Percentiles rank a stretch among this genome's conserved stretches.
phyloP scores from a whole-genome alignment of 2,329 filamentous ascomycete genomes.

The Cordyceps cicadae region DNA sequence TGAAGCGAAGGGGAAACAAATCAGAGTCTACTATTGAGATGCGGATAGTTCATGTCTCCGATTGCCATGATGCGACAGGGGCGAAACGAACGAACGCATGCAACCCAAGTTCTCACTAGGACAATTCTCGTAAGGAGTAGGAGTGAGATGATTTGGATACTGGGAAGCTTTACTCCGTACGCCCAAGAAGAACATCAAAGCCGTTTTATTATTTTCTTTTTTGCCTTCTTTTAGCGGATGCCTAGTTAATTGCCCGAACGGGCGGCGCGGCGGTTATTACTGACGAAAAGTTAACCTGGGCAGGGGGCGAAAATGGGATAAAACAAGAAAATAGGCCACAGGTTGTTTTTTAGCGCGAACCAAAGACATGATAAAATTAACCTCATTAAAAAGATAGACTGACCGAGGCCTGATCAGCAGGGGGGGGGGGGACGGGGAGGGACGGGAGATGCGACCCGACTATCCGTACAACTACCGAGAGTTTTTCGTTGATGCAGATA shows the following conservation, averaged over 20 bases:
- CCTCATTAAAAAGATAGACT: background rate
- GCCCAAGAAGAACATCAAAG: no score
- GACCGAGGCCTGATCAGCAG: no score
- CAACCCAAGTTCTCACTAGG: background rate
- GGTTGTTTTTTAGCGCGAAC: background rate
- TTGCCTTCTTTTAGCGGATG: background rate
- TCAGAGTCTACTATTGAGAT: background rate
- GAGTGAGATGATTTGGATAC: background rate
- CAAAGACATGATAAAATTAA: slow-evolving; percentile 5
- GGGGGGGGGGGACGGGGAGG: background rate
- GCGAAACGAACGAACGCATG: background rate
- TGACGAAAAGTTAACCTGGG: background rate
- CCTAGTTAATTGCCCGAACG: background rate
- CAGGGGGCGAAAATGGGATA: background rate
- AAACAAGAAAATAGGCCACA: background rate
- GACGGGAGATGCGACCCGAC: background rate
- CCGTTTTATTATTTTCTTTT: background rate
- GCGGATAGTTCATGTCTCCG: background rate
- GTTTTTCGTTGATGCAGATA: background rate
- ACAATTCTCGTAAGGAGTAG: background rate
- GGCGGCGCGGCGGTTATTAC: background rate
- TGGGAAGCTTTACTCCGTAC: no score
- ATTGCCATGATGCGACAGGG: slow-evolving; percentile 6
- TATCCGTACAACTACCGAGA: slow-evolving; percentile 4
- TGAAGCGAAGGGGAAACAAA: background rate